These are phyloP conservation scores for Aquilaria agallochum DNA, from an alignment of 441 rosid genomes.

Conservation along the genomic window DNA sequence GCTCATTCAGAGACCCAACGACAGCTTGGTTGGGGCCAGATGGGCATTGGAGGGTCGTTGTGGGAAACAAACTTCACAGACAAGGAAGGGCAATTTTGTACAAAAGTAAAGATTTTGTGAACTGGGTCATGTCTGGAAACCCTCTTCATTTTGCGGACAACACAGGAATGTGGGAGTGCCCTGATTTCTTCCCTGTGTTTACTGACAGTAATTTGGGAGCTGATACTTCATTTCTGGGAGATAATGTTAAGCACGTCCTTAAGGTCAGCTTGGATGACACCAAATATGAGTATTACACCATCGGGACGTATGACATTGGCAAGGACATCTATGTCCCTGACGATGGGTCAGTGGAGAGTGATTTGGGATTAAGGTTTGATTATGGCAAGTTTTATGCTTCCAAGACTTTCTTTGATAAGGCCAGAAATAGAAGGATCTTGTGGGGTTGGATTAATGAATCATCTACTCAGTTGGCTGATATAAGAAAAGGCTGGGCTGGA, in stretches of 20 bases:
- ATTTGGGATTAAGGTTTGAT: conserved; percentile 57
- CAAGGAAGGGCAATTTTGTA: conserved; percentile 51
- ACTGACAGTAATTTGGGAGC: conserved; percentile 23
- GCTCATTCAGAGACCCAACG: conserved; percentile 80
- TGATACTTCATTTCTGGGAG: conserved; percentile 32
- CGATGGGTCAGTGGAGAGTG: conserved; percentile 33
- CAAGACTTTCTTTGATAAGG: conserved; percentile 61
- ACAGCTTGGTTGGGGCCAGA: conserved; percentile 80
- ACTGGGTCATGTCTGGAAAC: conserved; percentile 38
- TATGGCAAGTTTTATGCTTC: conserved; percentile 88
- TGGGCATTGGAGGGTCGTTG: conserved; percentile 48
- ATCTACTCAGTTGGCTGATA: conserved; percentile 35
- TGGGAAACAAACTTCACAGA: conserved; percentile 50
- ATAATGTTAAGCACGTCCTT: conserved; percentile 46
- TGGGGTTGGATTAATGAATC: conserved; percentile 83
- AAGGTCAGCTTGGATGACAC: conserved; percentile 63
- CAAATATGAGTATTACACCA: conserved; percentile 54
- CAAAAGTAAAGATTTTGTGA: conserved; percentile 54
- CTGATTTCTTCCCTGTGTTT: conserved; percentile 64
- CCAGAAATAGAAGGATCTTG: conserved; percentile 42
- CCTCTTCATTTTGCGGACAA: conserved; percentile 52
- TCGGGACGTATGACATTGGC: conserved; percentile 43
- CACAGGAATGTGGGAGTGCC: conserved; percentile 96
- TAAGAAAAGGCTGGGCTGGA: conserved; percentile 82
- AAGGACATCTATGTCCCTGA: conserved; percentile 51